Conservation (phyloP, 2,329 filamentous ascomycete genomes). For the Seiridium unicorne region DNA sequence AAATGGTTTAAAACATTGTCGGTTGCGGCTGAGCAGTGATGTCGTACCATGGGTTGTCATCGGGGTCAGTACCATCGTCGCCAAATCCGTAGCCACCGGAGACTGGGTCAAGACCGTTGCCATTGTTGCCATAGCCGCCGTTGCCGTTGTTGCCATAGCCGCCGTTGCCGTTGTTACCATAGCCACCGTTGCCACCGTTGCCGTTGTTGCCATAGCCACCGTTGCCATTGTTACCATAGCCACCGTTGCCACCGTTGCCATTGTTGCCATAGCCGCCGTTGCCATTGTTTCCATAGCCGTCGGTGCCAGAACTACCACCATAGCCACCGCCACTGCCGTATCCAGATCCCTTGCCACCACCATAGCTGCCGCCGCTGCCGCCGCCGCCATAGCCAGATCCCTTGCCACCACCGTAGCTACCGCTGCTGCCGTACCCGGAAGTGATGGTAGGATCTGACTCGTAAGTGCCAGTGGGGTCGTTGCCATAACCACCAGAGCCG, state of each 20-base stretch:
- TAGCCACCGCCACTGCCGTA: not conserved
- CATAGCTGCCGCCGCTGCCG: not conserved
- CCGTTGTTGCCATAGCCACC: not conserved
- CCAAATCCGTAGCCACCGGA: too few relatives aligned
- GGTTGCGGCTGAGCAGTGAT: too few relatives aligned
- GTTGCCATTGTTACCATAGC: not conserved
- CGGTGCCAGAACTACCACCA: not conserved
- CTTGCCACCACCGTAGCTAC: not conserved
- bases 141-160: not conserved
- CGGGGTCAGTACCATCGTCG: too few relatives aligned
- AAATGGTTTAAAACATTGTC: too few relatives aligned
- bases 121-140: not conserved
- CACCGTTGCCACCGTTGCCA: not conserved
- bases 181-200: not conserved
- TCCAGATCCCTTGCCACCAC: not conserved
- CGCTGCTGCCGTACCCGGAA: not conserved
- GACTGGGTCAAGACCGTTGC: too few relatives aligned
- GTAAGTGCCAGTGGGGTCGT: too few relatives aligned
- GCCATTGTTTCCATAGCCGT: not conserved
- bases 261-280: not conserved
- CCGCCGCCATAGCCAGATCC: not conserved
- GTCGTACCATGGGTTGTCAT: too few relatives aligned
- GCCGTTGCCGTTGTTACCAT: not conserved
- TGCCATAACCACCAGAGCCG: not conserved
- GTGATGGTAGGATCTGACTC: too few relatives aligned